phyloP scores from a whole-genome alignment of 768 basidiomycete genomes.

The Hypsizygus marmoreus region DNA sequence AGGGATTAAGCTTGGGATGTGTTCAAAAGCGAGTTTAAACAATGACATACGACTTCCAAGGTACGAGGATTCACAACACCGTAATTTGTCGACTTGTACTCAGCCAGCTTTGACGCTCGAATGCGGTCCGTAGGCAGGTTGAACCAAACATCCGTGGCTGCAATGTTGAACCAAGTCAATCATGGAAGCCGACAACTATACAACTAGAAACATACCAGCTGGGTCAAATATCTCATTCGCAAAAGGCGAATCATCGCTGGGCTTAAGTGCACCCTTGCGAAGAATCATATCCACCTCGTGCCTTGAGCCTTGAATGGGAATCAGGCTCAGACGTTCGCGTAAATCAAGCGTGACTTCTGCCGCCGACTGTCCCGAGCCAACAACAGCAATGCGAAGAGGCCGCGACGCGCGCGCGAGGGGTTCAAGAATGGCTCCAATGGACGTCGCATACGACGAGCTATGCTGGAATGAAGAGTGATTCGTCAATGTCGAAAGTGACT shows the following conservation, averaged over 20 bases:
- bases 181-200: background rate
- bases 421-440: conserved; percentile 36
- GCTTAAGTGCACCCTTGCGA: conserved; percentile 50
- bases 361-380: conserved; percentile 51
- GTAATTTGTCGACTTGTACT: conserved; percentile 55
- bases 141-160: conserved; percentile 45
- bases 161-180: conserved; percentile 5
- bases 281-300: conserved; percentile 54
- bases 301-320: conserved; percentile 23
- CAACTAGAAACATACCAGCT: conserved; percentile 29
- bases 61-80: conserved; percentile 53
- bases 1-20: background rate
- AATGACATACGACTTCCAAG: conserved; percentile 36
- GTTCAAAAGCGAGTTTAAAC: background rate
- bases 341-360: conserved; percentile 49
- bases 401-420: conserved; percentile 20
- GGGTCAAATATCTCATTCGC: conserved; percentile 60
- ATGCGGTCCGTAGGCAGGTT: conserved; percentile 34
- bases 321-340: conserved; percentile 35
- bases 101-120: conserved; percentile 37
- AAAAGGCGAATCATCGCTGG: conserved; percentile 55
- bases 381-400: conserved; percentile 44
- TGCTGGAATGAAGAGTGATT: conserved; percentile 42
- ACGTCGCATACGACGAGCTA: conserved; percentile 43
- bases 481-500: conserved; percentile 29